Conservation (phyloP, 768 basidiomycete species). For the Trametes cingulata region DNA sequence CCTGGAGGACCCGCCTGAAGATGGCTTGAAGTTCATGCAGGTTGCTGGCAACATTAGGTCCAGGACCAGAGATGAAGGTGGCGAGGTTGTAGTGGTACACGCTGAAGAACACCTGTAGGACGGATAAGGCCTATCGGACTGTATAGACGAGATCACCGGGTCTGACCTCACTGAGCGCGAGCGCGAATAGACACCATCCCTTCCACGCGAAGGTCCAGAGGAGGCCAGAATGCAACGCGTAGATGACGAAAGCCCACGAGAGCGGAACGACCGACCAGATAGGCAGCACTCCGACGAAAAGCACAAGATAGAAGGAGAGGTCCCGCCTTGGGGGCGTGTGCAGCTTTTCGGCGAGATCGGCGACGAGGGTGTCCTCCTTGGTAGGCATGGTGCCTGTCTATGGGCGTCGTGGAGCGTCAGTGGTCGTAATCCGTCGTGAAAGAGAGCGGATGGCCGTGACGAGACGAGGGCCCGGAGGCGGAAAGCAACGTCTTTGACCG, state of each 20-base stretch:
- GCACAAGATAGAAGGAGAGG: slow-evolving; percentile 58
- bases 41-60: slow-evolving; percentile 47
- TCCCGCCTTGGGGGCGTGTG: slow-evolving; percentile 40
- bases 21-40: slow-evolving; percentile 57
- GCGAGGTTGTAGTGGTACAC: slow-evolving; percentile 60
- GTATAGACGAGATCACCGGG: slow-evolving; percentile 11
- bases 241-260: slow-evolving; percentile 63
- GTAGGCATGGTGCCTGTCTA: slow-evolving; percentile 1
- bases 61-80: slow-evolving; percentile 46
- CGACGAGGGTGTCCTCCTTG: slow-evolving; percentile 15
- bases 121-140: neutral
- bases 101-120: slow-evolving; percentile 63
- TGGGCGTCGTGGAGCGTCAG: slow-evolving; percentile 5
- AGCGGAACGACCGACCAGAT: slow-evolving; percentile 63
- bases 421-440: slow-evolving; percentile 1
- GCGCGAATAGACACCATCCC: slow-evolving; percentile 42
- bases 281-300: slow-evolving; percentile 58
- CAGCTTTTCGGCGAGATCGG: slow-evolving; percentile 33
- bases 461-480: slow-evolving; percentile 1
- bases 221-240: slow-evolving; percentile 45
- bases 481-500: neutral
- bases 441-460: slow-evolving; percentile 13
- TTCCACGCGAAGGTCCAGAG: slow-evolving; percentile 45
- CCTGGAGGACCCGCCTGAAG: slow-evolving; percentile 62
- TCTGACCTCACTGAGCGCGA: slow-evolving; percentile 62